A percentile compares a stretch with the other conserved stretches of the same genome.
Conservation (phyloP, 2,329 filamentous ascomycete species). For the Paracorniculantispora psalliotae region DNA sequence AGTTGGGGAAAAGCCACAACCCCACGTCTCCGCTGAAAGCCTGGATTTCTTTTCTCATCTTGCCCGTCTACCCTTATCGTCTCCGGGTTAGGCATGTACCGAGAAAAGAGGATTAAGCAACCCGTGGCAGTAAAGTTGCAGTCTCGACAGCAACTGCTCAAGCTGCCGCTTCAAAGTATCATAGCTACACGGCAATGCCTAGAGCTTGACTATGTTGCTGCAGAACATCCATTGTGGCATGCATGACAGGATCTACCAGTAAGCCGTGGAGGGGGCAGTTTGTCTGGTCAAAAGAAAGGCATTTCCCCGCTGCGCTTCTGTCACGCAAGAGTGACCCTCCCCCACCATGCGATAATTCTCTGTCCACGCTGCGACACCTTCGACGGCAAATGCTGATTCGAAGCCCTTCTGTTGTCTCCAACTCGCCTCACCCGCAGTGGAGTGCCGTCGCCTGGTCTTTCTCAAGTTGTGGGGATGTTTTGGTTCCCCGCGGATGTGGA, state of each 20-base stretch:
- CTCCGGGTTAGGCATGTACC: neutral
- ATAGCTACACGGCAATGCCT: no score
- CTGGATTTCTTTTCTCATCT: neutral
- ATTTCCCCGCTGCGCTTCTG: no score
- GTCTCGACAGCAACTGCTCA: no score
- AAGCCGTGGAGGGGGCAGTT: neutral
- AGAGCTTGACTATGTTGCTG: neutral
- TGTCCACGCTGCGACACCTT: neutral
- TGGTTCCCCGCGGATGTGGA: neutral
- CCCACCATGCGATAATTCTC: neutral
- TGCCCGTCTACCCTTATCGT: neutral
- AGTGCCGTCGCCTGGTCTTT: neutral
- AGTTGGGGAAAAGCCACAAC: constrained; percentile 10
- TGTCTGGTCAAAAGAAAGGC: no score
- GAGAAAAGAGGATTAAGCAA: no score
- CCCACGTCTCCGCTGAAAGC: neutral
- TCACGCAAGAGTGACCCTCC: neutral
- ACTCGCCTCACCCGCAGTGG: neutral
- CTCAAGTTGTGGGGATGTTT: neutral
- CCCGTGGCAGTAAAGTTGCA: no score
- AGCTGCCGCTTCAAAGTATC: no score
- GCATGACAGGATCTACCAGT: neutral
- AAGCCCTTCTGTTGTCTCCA: neutral
- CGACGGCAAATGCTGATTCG: neutral
- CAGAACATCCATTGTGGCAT: neutral